phyloP scores from a whole-genome alignment of 2,329 filamentous ascomycete genomes.

The Botrytis elliptica region DNA sequence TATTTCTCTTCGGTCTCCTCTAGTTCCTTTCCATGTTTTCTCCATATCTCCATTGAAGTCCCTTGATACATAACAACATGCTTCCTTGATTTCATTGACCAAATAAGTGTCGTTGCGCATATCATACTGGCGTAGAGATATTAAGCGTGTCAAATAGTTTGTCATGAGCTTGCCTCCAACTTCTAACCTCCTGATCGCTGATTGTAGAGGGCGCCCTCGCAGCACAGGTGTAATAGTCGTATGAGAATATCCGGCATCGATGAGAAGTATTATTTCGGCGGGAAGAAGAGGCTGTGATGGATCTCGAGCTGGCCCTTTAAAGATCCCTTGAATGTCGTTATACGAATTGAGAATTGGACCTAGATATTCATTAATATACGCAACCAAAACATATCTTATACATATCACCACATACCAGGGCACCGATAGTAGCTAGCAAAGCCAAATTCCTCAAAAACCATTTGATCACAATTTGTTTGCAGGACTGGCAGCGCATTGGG shows the following conservation, averaged over 20 bases:
- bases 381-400: conserved; percentile 1
- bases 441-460: conserved; percentile 95
- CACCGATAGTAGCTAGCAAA: conserved; percentile 83
- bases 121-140: conserved; percentile 90
- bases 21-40: conserved; percentile 75
- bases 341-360: conserved; percentile 78
- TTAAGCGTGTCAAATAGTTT: conserved; percentile 84
- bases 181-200: conserved; percentile 79
- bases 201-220: conserved; percentile 74
- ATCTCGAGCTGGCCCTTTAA: conserved; percentile 56
- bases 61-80: conserved; percentile 76
- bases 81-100: conserved; percentile 94
- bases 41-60: conserved; percentile 80
- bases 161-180: conserved; percentile 91
- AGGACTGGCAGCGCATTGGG: conserved; percentile 78
- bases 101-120: conserved; percentile 93
- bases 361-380: conserved; percentile 39
- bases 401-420: conserved; percentile 51
- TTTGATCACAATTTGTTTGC: conserved; percentile 90
- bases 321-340: conserved; percentile 70
- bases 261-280: conserved; percentile 78
- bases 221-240: conserved; percentile 88
- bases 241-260: conserved; percentile 91
- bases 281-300: conserved; percentile 51
- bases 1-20: conserved; percentile 53